Evolutionary conservation across 495 filamentous ascomycete genomes (phyloP), one percentile per base, ranked within the genome.

Genomic region (Astrothelium subdiscretum): DNA sequence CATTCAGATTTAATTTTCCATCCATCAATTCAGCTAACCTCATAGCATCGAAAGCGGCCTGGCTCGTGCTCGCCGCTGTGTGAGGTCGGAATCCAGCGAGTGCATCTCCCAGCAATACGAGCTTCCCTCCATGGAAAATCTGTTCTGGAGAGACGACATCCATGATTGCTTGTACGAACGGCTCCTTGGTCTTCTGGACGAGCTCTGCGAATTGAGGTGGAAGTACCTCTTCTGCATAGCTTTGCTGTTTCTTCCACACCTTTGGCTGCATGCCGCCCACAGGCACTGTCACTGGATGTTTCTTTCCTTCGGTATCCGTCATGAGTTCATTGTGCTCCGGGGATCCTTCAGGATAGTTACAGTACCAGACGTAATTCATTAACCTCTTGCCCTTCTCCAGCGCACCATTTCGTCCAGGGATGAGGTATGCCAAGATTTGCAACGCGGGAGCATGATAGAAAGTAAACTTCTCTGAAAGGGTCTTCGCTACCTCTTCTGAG

Each of bases 341-440:
- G 0, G 77, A 79, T 15, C 69, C 71, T 44, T 72, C 73, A 8
- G 76, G 70, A 63, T 79, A 82, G 61, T 83, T 83, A 59, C 71
- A 73, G 66, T 84, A 85, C 71, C 80, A 85, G 54, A 84, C 82
- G 62, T 77, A 81, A 65, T 84, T 85, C 44, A 82, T 73, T 8
- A 80, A 74, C 1, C 80, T 74, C 15, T 78, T 59, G 13, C 77
- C 80, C 0, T 72, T 71, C 43, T 78, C 70, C 10, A 80, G 71
- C 3, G 74, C 74, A 6, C 80, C 79, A 57, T 80, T 70, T 18
- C 72, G 62, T 1, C 80, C 81, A 0, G 81, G 79, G 48, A 85
- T 84, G 15, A 79, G 72, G 64, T 85, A 84, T 18, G 76, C 76
- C 12, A 78, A 70, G 62, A 78, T 77, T 62, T 80, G 75, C 13